Base-by-base conservation (phyloP, 1,139 yeast genomes). In the Hansenula lynferdii region DNA sequence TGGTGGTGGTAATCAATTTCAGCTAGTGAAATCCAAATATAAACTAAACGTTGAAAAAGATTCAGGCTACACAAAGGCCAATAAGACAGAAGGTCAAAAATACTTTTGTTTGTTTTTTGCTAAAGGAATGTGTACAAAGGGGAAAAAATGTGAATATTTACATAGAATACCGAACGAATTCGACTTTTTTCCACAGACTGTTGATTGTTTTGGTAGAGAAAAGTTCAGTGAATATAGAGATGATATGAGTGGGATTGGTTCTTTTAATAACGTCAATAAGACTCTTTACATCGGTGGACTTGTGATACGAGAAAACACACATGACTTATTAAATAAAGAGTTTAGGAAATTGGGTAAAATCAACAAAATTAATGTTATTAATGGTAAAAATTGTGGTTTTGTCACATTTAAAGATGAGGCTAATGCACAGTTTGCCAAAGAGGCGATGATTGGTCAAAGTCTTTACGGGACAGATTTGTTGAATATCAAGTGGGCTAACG, bases 171-270 rank as follows among this genome's bases (percentile, higher is more conserved):
- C 98, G 0, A 60, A 57, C 1, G 70, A 67, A 6, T 51, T 58
- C 6, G 80, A 75, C 48, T 47, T 58, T 20, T 65, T 66, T 42
- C 69, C 80, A 1, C 74, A 80, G 11, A 80, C 87, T 2, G 76
- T 80, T 30, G 98, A 92, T 61, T 90, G 97, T 53, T 92, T 92
- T 67, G 97, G 97, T 0, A 67, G 98, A 42, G 96, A 86, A 56
- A 86, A 84, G 58, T 84, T 85, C 45, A 70, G 85, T 1, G 85
- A 79, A 32, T 86, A 86, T 56, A 68, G 89, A 48, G 97, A 90
- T 49, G 98, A 92, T 60, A 87, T 89, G 96, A 81, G 85, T 32
- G 98, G 97, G 18, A 84, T 87, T 3, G 98, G 97, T 0, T 80
- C 90, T n/a, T 80, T 90, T 54, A 70, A 75, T 48, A 65, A 71